Conservation (phyloP, 441 rosid genomes). For the Cnidoscolus chayamansa region DNA sequence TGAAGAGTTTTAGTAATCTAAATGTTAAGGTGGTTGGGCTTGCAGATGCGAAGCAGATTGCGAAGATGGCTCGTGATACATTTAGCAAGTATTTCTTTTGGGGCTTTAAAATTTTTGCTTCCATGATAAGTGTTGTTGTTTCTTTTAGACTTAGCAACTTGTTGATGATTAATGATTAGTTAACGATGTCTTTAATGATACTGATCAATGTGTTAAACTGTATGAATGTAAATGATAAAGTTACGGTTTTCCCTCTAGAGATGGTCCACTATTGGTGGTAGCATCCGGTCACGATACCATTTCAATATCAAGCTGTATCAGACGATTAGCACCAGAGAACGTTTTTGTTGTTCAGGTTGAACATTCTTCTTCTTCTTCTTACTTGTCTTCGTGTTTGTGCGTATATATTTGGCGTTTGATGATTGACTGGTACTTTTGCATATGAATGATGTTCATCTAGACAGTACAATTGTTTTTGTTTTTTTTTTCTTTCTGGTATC, state of each 20-base stretch:
- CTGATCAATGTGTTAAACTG: no score
- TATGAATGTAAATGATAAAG: neutral
- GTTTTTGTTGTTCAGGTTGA: slow-evolving; percentile 88
- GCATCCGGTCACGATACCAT: slow-evolving; percentile 88
- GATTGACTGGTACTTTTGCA: neutral
- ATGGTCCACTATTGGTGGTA: slow-evolving; percentile 82
- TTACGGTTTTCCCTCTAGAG: slow-evolving; percentile 39
- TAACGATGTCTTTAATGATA: no score
- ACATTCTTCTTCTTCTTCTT: slow-evolving; percentile 5
- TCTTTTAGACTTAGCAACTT: no score
- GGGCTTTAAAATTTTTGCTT: neutral
- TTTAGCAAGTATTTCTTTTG: slow-evolving; percentile 51
- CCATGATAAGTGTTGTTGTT: neutral
- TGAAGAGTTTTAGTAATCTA: neutral
- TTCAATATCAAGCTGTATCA: slow-evolving; percentile 69
- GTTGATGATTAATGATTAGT: neutral
- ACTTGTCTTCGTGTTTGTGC: neutral
- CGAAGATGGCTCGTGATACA: slow-evolving; percentile 62
- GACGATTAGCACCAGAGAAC: slow-evolving; percentile 67
- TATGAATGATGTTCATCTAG: neutral
- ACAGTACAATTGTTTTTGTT: neutral
- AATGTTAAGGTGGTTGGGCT: neutral
- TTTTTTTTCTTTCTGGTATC: neutral
- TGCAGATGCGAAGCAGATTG: slow-evolving; percentile 73
- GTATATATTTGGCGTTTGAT: neutral